Evolutionary conservation across 1,284 basidiomycete genomes (phyloP).

Genomic region (Cutaneotrichosporon arboriforme): DNA sequence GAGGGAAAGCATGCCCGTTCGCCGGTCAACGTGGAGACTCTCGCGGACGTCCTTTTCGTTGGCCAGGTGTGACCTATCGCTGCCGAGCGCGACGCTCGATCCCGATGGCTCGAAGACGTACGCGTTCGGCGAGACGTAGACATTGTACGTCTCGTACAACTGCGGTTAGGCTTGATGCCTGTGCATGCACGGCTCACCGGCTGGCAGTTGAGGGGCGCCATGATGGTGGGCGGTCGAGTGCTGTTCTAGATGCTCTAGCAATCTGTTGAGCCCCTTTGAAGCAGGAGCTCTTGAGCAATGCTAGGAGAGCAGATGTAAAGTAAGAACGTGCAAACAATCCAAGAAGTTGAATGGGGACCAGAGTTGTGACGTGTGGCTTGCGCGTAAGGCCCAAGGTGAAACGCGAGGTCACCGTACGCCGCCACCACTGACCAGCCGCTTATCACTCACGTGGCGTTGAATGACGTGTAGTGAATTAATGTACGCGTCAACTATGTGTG

Average conservation of each 20-base stretch:
- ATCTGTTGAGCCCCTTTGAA: too few relatives aligned
- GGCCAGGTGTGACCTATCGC: constrained; percentile 20
- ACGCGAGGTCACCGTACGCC: too few relatives aligned
- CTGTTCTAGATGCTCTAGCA: background rate
- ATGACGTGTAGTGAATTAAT: background rate
- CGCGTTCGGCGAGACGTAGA: constrained; percentile 45
- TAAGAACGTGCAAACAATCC: background rate
- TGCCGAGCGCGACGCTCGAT: constrained; percentile 18
- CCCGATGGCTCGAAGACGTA: constrained; percentile 48
- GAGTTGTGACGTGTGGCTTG: background rate
- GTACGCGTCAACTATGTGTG: constrained; percentile 7
- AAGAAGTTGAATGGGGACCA: background rate
- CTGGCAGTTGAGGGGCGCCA: constrained; percentile 24
- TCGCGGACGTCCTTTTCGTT: constrained; percentile 45
- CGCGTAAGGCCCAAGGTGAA: background rate
- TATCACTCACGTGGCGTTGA: background rate
- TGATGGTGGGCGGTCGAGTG: background rate
- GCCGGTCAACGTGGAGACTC: constrained; percentile 48
- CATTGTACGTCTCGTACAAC: constrained; percentile 48
- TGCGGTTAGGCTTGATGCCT: constrained; percentile 14
- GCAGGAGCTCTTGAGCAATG: background rate
- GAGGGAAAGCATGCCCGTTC: constrained; percentile 44
- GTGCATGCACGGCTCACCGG: constrained; percentile 17
- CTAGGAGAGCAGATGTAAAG: background rate
- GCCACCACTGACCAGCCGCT: too few relatives aligned